Conservation (phyloP, 768 basidiomycete genomes). For the Pholiota molesta region DNA sequence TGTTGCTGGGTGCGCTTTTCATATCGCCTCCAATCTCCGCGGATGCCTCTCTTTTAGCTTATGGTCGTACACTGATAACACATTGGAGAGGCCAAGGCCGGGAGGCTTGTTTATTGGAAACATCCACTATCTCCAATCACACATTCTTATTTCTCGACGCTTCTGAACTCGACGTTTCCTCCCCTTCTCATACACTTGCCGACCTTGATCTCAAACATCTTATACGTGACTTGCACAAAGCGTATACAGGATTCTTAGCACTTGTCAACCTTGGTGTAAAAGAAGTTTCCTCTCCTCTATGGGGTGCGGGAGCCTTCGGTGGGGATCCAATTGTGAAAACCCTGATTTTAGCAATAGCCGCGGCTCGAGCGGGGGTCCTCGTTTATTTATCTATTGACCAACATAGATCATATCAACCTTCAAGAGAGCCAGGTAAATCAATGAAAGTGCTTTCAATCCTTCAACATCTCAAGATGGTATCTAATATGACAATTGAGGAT, state of each 20-base stretch:
- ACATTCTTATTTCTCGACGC: constrained; percentile 35
- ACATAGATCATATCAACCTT: constrained; percentile 7
- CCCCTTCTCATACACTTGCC: constrained; percentile 9
- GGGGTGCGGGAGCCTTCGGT: constrained; percentile 39
- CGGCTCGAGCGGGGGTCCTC: constrained; percentile 28
- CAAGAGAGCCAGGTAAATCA: neutral
- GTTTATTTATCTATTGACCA: constrained; percentile 30
- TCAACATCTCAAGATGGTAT: neutral
- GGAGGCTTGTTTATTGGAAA: constrained; percentile 19
- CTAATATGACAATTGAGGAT: neutral
- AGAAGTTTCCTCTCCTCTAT: constrained; percentile 30
- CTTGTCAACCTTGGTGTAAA: constrained; percentile 22
- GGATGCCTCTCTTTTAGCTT: constrained; percentile 27
- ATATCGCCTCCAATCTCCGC: constrained; percentile 31
- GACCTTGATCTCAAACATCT: constrained; percentile 30
- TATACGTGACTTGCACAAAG: constrained; percentile 32
- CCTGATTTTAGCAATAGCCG: constrained; percentile 29
- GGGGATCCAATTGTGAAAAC: constrained; percentile 36
- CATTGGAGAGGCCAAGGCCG: constrained; percentile 32
- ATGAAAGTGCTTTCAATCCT: neutral
- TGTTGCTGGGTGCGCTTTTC: constrained; percentile 32
- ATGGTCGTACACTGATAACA: constrained; percentile 23
- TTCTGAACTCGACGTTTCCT: constrained; percentile 28
- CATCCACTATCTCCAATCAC: constrained; percentile 9
- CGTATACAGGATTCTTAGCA: constrained; percentile 28